Conservation (phyloP, 768 basidiomycete species). For the Serendipita sp. region DNA sequence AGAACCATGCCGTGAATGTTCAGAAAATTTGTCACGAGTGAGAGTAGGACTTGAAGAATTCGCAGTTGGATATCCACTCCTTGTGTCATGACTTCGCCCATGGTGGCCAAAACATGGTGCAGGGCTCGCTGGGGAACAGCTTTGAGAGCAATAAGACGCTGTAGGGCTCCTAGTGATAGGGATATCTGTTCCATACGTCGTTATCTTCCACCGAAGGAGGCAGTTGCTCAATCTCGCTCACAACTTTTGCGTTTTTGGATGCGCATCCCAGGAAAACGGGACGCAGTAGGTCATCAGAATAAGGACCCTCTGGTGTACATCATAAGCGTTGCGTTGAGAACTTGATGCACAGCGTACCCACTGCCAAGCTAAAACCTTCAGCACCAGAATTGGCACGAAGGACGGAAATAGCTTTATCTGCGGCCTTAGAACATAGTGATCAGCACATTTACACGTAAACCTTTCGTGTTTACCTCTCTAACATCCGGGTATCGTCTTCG, state of each 20-base stretch:
- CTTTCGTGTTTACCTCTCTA: conserved; percentile 50
- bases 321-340: conserved; percentile 7
- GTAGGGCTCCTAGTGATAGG: conserved; percentile 79
- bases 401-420: conserved; percentile 73
- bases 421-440: conserved; percentile 35
- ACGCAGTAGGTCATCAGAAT: conserved; percentile 63
- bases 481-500: conserved; percentile 83
- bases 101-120: conserved; percentile 62
- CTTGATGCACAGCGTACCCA: conserved; percentile 53
- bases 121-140: conserved; percentile 72
- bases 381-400: conserved; percentile 56
- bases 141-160: conserved; percentile 74
- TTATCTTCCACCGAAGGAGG: not conserved
- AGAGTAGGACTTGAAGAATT: conserved; percentile 82
- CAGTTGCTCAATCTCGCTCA: conserved; percentile 23
- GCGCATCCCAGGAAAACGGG: conserved; percentile 91
- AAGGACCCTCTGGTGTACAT: conserved; percentile 43
- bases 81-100: conserved; percentile 78
- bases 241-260: conserved; percentile 86
- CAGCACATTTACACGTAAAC: conserved; percentile 6
- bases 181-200: conserved; percentile 16
- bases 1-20: conserved; percentile 65
- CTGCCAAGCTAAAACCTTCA: conserved; percentile 45
- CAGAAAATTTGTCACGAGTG: conserved; percentile 77
- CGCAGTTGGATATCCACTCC: conserved; percentile 95